Evolutionary conservation across 2,329 filamentous ascomycete genomes (phyloP), one percentile per base, ranked within the genome.

Genomic region (Fusarium kyushuense): DNA sequence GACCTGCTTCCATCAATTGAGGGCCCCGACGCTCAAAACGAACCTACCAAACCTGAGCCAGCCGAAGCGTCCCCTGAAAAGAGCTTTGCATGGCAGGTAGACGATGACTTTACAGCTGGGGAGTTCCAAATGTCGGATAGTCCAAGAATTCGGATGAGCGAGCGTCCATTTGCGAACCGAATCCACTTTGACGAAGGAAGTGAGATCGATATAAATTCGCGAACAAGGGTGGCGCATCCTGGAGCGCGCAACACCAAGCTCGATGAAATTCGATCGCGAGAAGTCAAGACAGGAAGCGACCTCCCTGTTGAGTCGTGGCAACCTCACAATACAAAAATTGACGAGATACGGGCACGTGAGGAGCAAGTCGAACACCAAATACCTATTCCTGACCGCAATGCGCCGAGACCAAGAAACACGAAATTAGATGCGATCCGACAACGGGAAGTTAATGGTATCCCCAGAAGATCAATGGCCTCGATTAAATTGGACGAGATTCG

Each of bases 61-160:
- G 58, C 54, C 47, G 56, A 19, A 14, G 54, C 67, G 8, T 84
- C 84, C 1, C 85, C 85, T 0, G 82, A 84, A 52, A 86, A 84
- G 74, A 84, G 82, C 67, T 85, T 83, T 58, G 83, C 81, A 10
- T 89, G 86, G 86, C 78, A 87, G 57, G 75, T 87, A 9, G 86
- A 88, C 33, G 82, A 83, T 7, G 86, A 89, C 55, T 87, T 89
- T 66, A 88, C 86, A 1, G 86, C 82, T 13, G 81, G 82, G 41
- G 86, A 88, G 59, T 61, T 88, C 38, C 85, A 87, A 58, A 72
- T 85, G 33, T 88, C 86, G 0, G 80, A 84, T 65, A 88, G 86
- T 63, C 86, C 86, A n/a, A 82, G 84, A 32, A 80, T 88, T 52
- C 78, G 75, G 29, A 76, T 81, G 23, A 75, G 69, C 27, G 75